Evolutionary conservation across 129 eudicot species (phyloP).

Genomic region (Helichrysum umbraculigerum): DNA sequence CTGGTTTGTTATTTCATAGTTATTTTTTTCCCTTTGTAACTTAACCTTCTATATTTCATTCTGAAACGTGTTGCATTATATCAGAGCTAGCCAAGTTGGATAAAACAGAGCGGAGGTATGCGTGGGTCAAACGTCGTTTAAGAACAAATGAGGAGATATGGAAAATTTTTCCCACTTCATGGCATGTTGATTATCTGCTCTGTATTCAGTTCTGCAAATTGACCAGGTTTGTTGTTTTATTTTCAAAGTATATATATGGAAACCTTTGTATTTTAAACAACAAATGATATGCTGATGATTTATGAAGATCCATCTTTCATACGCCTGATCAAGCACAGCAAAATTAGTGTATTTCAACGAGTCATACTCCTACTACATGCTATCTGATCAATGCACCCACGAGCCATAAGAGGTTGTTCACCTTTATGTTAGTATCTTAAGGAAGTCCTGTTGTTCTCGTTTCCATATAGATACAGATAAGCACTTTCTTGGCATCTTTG

Average conservation of each 20-base stretch:
- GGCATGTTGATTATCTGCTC: slow-evolving; percentile 93
- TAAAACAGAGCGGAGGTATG: slow-evolving; percentile 86
- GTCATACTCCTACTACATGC: background rate
- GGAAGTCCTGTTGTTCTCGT: too few relatives aligned
- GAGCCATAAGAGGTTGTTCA: too few relatives aligned
- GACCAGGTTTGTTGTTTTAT: slow-evolving; percentile 64
- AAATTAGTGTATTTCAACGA: background rate
- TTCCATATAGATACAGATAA: too few relatives aligned
- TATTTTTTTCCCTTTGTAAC: background rate
- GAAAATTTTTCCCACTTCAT: slow-evolving; percentile 94
- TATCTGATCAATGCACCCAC: background rate
- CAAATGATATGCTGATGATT: background rate
- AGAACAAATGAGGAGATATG: slow-evolving; percentile 94
- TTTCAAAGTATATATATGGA: background rate
- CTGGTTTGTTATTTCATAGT: slow-evolving; percentile 53
- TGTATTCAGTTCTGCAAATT: slow-evolving; percentile 99
- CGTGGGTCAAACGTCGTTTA: slow-evolving; percentile 84
- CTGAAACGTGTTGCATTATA: slow-evolving; percentile 15
- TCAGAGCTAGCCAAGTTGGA: slow-evolving; percentile 89
- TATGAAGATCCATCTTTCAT: background rate
- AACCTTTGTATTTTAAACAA: background rate
- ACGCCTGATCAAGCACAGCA: background rate
- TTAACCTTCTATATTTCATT: slow-evolving; percentile 6
- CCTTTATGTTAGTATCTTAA: too few relatives aligned
- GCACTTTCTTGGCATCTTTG: too few relatives aligned